A percentile compares a stretch with the other conserved stretches of the same genome.
Evolutionary conservation across 495 filamentous ascomycete species (phyloP).

Genomic region (Penicillium steckii): DNA sequence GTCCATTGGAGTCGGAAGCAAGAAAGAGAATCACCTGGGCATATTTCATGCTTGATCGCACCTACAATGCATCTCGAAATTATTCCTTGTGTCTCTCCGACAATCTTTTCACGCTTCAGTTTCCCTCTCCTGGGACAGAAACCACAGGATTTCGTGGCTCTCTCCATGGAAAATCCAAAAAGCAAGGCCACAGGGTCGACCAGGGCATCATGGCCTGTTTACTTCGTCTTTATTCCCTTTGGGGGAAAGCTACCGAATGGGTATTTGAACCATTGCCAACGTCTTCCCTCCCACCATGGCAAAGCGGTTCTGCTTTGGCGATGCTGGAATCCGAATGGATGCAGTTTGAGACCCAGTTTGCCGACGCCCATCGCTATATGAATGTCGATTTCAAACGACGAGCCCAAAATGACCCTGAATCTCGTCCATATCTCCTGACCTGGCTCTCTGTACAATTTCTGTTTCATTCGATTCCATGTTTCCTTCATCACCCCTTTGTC

Average conservation of each 20-base stretch:
- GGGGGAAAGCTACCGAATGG: slow-evolving; percentile 31
- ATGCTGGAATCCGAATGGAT: slow-evolving; percentile 32
- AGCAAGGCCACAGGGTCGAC: slow-evolving; percentile 22
- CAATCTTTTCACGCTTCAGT: slow-evolving; percentile 25
- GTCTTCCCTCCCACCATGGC: slow-evolving; percentile 24
- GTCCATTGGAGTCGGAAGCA: slow-evolving; percentile 4
- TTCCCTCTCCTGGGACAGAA: slow-evolving; percentile 10
- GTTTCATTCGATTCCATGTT: slow-evolving; percentile 28
- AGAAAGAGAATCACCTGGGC: slow-evolving; percentile 28
- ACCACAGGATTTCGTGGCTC: not conserved
- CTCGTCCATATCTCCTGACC: slow-evolving; percentile 22
- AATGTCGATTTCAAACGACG: slow-evolving; percentile 28
- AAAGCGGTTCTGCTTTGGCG: slow-evolving; percentile 25
- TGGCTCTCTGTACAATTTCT: slow-evolving; percentile 32
- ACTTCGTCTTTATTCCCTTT: slow-evolving; percentile 23
- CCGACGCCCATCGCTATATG: slow-evolving; percentile 27
- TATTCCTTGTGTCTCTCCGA: slow-evolving; percentile 28
- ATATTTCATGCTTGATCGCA: slow-evolving; percentile 33
- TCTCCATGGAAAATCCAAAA: slow-evolving; percentile 17
- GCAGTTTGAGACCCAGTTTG: slow-evolving; percentile 31
- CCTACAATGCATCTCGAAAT: slow-evolving; percentile 27
- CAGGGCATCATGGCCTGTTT: slow-evolving; percentile 25
- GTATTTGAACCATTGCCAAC: slow-evolving; percentile 23
- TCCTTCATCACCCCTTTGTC: slow-evolving; percentile 31
- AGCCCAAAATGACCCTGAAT: slow-evolving; percentile 21